Conservation (phyloP, 2,329 filamentous ascomycete genomes). For the Exophiala xenobiotica region DNA sequence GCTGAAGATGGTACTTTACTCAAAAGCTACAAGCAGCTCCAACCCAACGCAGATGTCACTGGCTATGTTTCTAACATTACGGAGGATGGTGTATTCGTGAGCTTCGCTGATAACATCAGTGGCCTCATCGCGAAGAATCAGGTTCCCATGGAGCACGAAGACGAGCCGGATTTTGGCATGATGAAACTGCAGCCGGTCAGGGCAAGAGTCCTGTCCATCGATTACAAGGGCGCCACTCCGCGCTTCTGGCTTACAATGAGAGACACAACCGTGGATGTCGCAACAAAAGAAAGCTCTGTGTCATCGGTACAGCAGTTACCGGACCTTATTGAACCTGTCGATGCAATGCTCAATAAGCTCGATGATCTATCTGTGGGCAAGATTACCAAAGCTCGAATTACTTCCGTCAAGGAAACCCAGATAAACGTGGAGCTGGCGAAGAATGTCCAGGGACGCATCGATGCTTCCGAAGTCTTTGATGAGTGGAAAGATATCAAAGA, state of each 20-base stretch:
- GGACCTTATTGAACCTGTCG: constrained; percentile 60
- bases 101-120: constrained; percentile 75
- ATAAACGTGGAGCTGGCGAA: constrained; percentile 86
- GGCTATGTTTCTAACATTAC: constrained; percentile 88
- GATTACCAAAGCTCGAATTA: constrained; percentile 71
- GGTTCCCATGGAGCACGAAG: constrained; percentile 67
- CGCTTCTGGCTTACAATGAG: constrained; percentile 68
- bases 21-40: constrained; percentile 68
- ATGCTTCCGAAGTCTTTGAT: constrained; percentile 88
- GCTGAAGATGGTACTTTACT: constrained; percentile 70
- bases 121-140: constrained; percentile 79
- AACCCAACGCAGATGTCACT: constrained; percentile 65
- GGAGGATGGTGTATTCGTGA: constrained; percentile 77
- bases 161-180: constrained; percentile 73
- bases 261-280: constrained; percentile 47
- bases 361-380: constrained; percentile 73
- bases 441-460: constrained; percentile 87
- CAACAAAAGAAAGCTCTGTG: constrained; percentile 31
- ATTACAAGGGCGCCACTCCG: constrained; percentile 58
- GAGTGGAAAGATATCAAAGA: constrained; percentile 82
- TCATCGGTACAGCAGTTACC: constrained; percentile 35
- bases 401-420: constrained; percentile 86
- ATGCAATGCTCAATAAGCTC: constrained; percentile 62
- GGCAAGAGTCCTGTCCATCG: constrained; percentile 69
- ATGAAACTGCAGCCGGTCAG: constrained; percentile 72